Base-by-base conservation (phyloP, 2,329 filamentous ascomycete genomes). In the Fusarium avenaceum region DNA sequence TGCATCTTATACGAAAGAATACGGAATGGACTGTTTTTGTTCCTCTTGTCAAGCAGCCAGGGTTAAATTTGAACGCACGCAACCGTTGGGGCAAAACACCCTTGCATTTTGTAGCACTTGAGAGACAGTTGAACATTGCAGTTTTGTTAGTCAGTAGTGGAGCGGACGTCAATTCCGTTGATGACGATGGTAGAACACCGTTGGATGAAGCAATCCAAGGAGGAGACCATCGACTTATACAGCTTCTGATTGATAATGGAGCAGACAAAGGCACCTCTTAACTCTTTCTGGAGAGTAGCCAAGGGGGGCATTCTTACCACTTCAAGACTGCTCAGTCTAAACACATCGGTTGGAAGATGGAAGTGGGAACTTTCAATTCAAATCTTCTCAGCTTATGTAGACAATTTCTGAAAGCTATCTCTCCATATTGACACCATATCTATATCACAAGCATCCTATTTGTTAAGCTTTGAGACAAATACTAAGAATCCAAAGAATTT, bases 171-270 rank as follows among this genome's bases (percentile, higher is more conserved):
- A 35, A 43, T 19, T 2, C 1, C 4, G 0, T 3, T 1, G 28
- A 57, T 5, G 9, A 22, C 5, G 0, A n/a, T 0, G 11, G 10
- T 26, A 19, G 6, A n/a, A 57, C 46, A 4, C 53, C 53, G 4
- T n/a, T 57, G 6, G 38, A 57, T 19, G 0, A 2, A 0, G 45
- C 26, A 15, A 1, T 19, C 0, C 1, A 10, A 3, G 0, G 0
- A 6, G 4, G 1, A 1, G 0, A 1, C 4, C 1, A 8, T 4
- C 0, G 0, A 17, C 0, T 2, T 2, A 1, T 5, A 4, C 17
- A n/a, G 6, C 1, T 33, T 13, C 14, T 56, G 4, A 20, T 14
- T 1, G 7, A 20, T 0, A 26, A 11, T 0, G 52, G 33, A 6
- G 44, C 24, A 9, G 8, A 2, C 1, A 20, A 6, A 32, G 22